Base-by-base conservation (phyloP, 257 asterid species). In the Ballota nigra region DNA sequence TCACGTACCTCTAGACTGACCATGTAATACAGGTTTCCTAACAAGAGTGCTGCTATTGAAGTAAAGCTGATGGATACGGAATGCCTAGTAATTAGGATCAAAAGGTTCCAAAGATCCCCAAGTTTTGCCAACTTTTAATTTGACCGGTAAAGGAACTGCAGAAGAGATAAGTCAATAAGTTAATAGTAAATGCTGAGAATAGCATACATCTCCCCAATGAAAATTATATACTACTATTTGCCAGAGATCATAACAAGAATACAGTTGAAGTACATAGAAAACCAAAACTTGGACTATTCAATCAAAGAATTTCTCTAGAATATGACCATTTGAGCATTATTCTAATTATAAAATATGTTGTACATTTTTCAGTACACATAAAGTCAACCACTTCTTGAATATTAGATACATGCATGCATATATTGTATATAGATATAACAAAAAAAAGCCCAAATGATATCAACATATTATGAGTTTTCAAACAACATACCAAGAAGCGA, bases 71-170 rank as follows among this genome's bases (percentile, higher is more conserved):
- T 7, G 16, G 18, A 53, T 19, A 10, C 2, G 23, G 3, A n/a
- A 47, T 16, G 62, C 47, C 80, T 86, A 81, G 24, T 79, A 55
- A 76, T 83, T 83, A 63, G 73, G 85, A 71, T 76, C 79, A 78
- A 94, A 85, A 71, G 94, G 90, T 76, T 89, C 95, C 88, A 94
- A 70, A 36, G 96, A 85, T 33, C 98, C 98, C 96, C 97, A 94
- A 7, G 98, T 94, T 79, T 69, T 91, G 70, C 98, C 97, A 15
- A 87, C 83, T 85, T 89, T 91, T 75, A 94, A 67, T 84, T 91
- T 91, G 69, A 94, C 97, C 41, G 85, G 96, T 81, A 94, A 84
- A 55, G 98, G 96, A 78, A 94, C 98, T 94, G 90, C 80, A 70
- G 71, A 29, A 80, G 58, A 70, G 71, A 59, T 18, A 20, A 53